A percentile compares a stretch with the other conserved stretches of the same genome.
phyloP scores from a whole-genome alignment of 2,329 filamentous ascomycete species.

The Orbilia oligospora region DNA sequence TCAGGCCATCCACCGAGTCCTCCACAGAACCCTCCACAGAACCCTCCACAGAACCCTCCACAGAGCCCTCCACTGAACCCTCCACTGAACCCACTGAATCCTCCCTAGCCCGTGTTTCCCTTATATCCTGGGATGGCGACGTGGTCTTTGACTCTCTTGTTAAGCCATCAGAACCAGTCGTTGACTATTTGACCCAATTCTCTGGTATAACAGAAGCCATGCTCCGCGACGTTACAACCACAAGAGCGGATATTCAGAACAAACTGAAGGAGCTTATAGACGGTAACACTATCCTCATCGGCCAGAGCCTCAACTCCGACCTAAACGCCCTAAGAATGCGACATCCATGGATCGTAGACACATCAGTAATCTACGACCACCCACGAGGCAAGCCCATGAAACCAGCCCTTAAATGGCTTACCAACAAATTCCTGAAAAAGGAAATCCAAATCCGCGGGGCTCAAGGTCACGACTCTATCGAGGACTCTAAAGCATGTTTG shows the following conservation, averaged over 20 bases:
- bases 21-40: too few species aligned
- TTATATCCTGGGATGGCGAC: constrained; percentile 87
- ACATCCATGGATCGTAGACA: constrained; percentile 95
- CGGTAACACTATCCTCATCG: constrained; percentile 80
- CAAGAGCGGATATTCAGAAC: constrained; percentile 83
- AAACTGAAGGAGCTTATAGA: constrained; percentile 80
- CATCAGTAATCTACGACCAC: constrained; percentile 89
- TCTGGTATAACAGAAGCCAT: constrained; percentile 93
- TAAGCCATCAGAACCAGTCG: constrained; percentile 88
- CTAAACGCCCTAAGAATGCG: constrained; percentile 86
- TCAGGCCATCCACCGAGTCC: too few species aligned
- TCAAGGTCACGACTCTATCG: constrained; percentile 87
- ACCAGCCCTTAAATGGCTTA: constrained; percentile 89
- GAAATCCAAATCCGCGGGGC: constrained; percentile 83
- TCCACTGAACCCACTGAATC: too few species aligned
- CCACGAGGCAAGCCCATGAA: constrained; percentile 90
- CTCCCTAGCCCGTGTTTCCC: constrained; percentile 88
- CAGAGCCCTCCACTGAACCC: too few species aligned
- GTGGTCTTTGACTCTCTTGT: constrained; percentile 90
- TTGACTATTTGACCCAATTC: constrained; percentile 90
- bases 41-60: too few species aligned
- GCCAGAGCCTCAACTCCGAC: constrained; percentile 86
- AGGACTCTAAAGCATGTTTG: constrained; percentile 91
- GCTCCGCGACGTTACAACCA: constrained; percentile 86
- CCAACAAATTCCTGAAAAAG: constrained; percentile 85